phyloP scores from a whole-genome alignment of 2,329 filamentous ascomycete genomes.

The Aurifilum marmelostoma region DNA sequence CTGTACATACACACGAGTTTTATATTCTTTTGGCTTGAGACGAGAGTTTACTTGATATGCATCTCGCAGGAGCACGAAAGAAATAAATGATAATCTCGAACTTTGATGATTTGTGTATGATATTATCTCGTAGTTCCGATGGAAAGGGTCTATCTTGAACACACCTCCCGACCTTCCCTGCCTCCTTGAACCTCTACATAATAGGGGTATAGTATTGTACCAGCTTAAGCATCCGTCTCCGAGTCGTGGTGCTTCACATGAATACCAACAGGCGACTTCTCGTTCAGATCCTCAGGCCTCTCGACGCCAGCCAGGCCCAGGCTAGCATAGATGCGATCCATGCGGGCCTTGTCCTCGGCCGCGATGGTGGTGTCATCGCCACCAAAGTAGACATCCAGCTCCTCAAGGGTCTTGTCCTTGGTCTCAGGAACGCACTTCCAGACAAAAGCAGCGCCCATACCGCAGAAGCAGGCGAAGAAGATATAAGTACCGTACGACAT shows the following conservation, averaged over 20 bases:
- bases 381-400: conserved; percentile 38
- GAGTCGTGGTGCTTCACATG: conserved; percentile 19
- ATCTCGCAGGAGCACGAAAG: too few species aligned
- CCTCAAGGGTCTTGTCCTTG: conserved; percentile 32
- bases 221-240: background rate
- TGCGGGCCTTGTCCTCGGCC: conserved; percentile 37
- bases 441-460: conserved; percentile 36
- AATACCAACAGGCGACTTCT: conserved; percentile 8
- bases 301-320: conserved; percentile 35
- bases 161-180: too few species aligned
- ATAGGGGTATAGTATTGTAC: too few species aligned
- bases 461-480: conserved; percentile 47
- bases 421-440: conserved; percentile 40
- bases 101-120: too few species aligned
- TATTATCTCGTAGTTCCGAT: too few species aligned
- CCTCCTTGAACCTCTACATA: too few species aligned
- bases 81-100: too few species aligned
- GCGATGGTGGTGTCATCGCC: conserved; percentile 38
- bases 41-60: too few species aligned
- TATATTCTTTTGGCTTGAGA: too few species aligned
- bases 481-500: conserved; percentile 40
- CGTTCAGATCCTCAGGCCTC: conserved; percentile 33
- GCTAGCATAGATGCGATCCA: conserved; percentile 33
- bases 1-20: too few species aligned
- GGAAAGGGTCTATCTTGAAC: too few species aligned